Base-by-base conservation (phyloP, 2,329 filamentous ascomycete genomes). In the Cladophialophora carrionii region DNA sequence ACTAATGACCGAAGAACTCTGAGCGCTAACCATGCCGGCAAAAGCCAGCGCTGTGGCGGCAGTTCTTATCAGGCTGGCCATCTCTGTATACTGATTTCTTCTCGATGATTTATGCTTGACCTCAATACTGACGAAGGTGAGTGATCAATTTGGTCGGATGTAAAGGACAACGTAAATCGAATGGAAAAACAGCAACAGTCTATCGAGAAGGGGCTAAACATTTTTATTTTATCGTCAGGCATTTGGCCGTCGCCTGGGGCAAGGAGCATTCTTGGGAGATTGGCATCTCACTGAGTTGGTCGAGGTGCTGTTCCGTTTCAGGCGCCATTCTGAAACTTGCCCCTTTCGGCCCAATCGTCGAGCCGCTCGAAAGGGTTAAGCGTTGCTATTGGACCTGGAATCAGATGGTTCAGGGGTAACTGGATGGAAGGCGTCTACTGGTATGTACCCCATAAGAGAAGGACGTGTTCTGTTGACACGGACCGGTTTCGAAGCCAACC, bases 1-100 rank as follows among this genome's bases (percentile, higher is more conserved):
- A 31, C 34, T 64, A 56, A 69, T 34, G 17, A 69, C 60, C 1
- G 62, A 63, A 6, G 63, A 66, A 0, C 3, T 34, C 57, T 69
- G 62, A 29, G 67, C 67, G 29, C 48, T 34, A 17, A 63, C 67
- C 17, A 52, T 51, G 29, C 56, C 59, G n/a, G 59, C 62, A 31
- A 69, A 52, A 22, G 56, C 53, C 46, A 65, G 31, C 1, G 60
- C 64, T n/a, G 62, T 12, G 24, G 59, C 31, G n/a, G 59, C 26
- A 10, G 34, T 31, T 48, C 37, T 65, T 58, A 63, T 63, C 51
- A 65, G 63, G 31, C 57, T 41, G 14, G 52, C 59, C 63, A 66
- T 66, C 34, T 55, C 29, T n/a, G 52, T 9, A 32, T 29, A 8
- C 8, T 22, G 32, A 1, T 9, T n/a, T 29, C 24, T 34, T 29